A percentile compares a stretch with the other conserved stretches of the same genome.
Evolutionary conservation across 768 basidiomycete genomes (phyloP).

Genomic region (Chalciporus chontae): DNA sequence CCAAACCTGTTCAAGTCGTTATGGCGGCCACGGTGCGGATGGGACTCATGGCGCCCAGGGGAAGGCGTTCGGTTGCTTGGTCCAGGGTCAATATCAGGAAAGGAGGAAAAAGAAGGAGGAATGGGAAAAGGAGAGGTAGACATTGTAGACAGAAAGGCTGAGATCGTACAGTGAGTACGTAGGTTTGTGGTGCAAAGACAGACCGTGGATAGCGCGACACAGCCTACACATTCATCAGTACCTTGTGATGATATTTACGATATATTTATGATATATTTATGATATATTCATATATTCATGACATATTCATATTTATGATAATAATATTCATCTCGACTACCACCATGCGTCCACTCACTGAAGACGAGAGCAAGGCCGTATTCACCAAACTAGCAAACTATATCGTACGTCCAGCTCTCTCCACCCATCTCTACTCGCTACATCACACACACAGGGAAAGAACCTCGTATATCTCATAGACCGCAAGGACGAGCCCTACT

Average conservation of each 20-base stretch:
- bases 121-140: conserved; percentile 59
- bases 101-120: conserved; percentile 65
- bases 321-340: neutral
- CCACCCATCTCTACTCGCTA: neutral
- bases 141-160: conserved; percentile 31
- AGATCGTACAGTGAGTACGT: neutral
- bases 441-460: conserved; percentile 62
- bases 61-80: conserved; percentile 31
- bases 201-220: neutral
- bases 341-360: conserved; percentile 89
- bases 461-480: conserved; percentile 96
- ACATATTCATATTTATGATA: too few relatives aligned
- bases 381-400: conserved; percentile 98
- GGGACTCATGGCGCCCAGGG: conserved; percentile 13
- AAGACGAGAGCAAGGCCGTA: conserved; percentile 94
- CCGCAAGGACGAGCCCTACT: conserved; percentile 89
- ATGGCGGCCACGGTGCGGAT: conserved; percentile 8
- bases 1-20: conserved; percentile 11
- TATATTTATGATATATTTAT: too few relatives aligned
- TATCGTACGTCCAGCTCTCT: conserved; percentile 54
- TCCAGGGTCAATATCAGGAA: conserved; percentile 57
- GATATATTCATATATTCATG: too few relatives aligned
- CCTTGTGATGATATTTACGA: too few relatives aligned
- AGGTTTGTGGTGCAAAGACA: neutral
- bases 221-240: too few relatives aligned